Base-by-base conservation (phyloP, 257 asterid genomes). In the Gynochthodes officinalis region DNA sequence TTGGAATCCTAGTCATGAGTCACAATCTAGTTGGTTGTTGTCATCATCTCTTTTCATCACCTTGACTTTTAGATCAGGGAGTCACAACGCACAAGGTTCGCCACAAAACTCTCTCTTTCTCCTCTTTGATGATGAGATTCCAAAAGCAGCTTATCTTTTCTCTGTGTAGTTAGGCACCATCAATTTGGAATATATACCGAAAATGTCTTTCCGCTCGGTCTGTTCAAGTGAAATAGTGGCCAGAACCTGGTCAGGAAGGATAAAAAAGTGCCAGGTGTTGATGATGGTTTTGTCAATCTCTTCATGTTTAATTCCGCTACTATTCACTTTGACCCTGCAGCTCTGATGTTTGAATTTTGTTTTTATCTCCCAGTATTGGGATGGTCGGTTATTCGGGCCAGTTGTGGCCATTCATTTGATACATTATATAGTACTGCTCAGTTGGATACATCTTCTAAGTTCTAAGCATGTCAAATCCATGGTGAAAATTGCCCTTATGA, bases 1-100 rank as follows among this genome's bases (percentile, higher is more conserved):
- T 85, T 89, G 97, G 89, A 78, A 82, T 91, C 94, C 97, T 79
- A 77, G 86, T 91, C 97, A 89, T 79, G 79, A 67, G 80, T 82
- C 96, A 89, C 85, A 69, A 81, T 70, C 73, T 82, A 78, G 87
- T 77, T 83, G 84, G 86, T 79, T 80, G 78, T 74, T 81, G 81
- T 86, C 78, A 80, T 86, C 81, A 75, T 79, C 73, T 81, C 50
- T 70, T 78, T 74, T 81, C 78, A 75, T 79, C 80, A 78, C 76
- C 81, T 79, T 66, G 85, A 75, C 81, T 60, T 78, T 75, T 77
- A 76, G 75, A 70, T 71, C 42, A 62, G 27, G 85, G 82, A 80
- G 87, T 73, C 83, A 78, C 78, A 80, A 76, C 78, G 72, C 84
- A 79, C 78, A 82, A 89, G 97, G 91, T 87, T 89, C 96, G 93